phyloP scores from a whole-genome alignment of 768 basidiomycete species.

The Tubosaeta brunneosetosa region DNA sequence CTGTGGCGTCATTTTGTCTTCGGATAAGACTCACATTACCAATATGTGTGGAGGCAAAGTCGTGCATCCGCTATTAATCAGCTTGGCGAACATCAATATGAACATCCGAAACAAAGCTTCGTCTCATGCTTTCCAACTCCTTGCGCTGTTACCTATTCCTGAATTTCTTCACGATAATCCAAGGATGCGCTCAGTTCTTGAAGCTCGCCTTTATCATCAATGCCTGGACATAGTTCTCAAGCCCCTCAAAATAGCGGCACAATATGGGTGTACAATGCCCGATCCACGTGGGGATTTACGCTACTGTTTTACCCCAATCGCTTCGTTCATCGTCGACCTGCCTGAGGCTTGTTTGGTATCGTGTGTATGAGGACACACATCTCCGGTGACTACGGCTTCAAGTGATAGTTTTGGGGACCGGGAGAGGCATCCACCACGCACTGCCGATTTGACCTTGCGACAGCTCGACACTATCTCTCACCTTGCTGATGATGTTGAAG shows the following conservation, averaged over 20 bases:
- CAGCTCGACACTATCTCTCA: background rate
- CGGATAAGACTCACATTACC: slow-evolving; percentile 2
- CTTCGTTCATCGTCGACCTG: background rate
- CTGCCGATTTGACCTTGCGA: background rate
- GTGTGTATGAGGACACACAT: background rate
- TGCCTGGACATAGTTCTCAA: background rate
- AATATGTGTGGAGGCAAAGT: slow-evolving; percentile 12
- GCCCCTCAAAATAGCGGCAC: background rate
- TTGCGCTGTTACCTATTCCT: background rate
- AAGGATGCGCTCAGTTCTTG: background rate
- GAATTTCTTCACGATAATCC: background rate
- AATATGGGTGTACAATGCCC: background rate
- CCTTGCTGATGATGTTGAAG: background rate
- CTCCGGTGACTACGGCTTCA: background rate
- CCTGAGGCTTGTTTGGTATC: background rate
- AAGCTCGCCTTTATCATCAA: background rate
- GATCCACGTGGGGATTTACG: background rate
- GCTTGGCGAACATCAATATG: slow-evolving; percentile 13
- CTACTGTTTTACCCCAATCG: background rate
- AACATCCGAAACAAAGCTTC: background rate
- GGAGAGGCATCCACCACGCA: background rate
- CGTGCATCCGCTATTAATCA: slow-evolving; percentile 10
- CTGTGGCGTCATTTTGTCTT: slow-evolving; percentile 3
- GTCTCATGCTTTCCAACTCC: background rate
- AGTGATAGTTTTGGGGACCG: background rate